A percentile compares a stretch with the other conserved stretches of the same genome.
These are phyloP conservation scores for Aspergillus sp. DNA, from an alignment of 2,329 filamentous ascomycete species.

Conservation along the genomic window DNA sequence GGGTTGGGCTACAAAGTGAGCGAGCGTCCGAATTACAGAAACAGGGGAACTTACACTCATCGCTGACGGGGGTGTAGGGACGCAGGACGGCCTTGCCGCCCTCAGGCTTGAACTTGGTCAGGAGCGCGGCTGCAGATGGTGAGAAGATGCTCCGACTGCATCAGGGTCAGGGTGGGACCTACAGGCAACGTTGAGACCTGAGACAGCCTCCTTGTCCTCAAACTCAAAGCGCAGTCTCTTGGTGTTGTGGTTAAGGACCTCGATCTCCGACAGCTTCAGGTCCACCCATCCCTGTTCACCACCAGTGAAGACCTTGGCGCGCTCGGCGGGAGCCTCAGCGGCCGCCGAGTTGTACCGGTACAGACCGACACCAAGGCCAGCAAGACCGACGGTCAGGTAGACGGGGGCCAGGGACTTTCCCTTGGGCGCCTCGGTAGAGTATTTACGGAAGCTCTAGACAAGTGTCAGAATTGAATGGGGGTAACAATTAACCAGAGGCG, in stretches of 20 bases:
- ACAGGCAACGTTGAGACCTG: slow-evolving; percentile 78
- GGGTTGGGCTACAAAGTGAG: slow-evolving; percentile 55
- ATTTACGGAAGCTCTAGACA: slow-evolving; percentile 62
- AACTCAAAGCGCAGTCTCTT: slow-evolving; percentile 89
- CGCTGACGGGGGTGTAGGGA: slow-evolving; percentile 88
- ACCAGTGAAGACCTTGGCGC: slow-evolving; percentile 65
- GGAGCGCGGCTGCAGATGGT: slow-evolving; percentile 60
- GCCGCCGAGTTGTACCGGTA: slow-evolving; percentile 48
- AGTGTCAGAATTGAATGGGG: slow-evolving; percentile 1
- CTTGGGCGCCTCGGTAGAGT: slow-evolving; percentile 62
- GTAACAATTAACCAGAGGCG: neutral
- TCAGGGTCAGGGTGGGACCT: slow-evolving; percentile 24
- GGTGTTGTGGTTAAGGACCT: slow-evolving; percentile 87
- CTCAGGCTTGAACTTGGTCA: slow-evolving; percentile 89
- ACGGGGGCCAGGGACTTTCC: slow-evolving; percentile 58
- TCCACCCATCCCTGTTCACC: slow-evolving; percentile 87
- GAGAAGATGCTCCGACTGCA: too few relatives aligned
- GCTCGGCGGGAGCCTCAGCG: slow-evolving; percentile 33
- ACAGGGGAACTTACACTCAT: slow-evolving; percentile 60
- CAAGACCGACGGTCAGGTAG: slow-evolving; percentile 44
- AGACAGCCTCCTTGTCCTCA: slow-evolving; percentile 77
- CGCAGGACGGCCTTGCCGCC: slow-evolving; percentile 82
- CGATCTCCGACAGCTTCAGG: slow-evolving; percentile 73
- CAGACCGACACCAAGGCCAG: slow-evolving; percentile 53
- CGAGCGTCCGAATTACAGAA: neutral